A percentile compares a stretch with the other conserved stretches of the same genome.
Evolutionary conservation across 2,329 filamentous ascomycete species (phyloP).

Genomic region (Lasiodiplodia theobromae): DNA sequence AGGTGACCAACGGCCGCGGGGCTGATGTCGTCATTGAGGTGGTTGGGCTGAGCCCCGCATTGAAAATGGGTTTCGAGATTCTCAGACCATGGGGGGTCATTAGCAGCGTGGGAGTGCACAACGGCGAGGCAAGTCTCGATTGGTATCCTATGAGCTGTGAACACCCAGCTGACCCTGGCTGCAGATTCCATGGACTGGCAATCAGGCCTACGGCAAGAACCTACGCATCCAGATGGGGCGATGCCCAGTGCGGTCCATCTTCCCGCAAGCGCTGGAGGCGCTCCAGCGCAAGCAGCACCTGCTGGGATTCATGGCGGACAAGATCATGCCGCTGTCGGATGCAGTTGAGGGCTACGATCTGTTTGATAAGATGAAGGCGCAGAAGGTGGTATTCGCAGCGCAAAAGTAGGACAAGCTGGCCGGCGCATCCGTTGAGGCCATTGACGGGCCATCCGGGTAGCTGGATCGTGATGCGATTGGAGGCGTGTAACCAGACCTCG

Average conservation of each 20-base stretch:
- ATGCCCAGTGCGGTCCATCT: constrained; percentile 59
- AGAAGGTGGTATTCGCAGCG: constrained; percentile 61
- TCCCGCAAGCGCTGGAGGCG: constrained; percentile 54
- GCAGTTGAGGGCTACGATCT: constrained; percentile 60
- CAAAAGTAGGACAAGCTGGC: constrained; percentile 39
- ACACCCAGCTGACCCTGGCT: not conserved
- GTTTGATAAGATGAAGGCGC: constrained; percentile 61
- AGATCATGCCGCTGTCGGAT: constrained; percentile 58
- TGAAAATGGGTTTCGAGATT: constrained; percentile 57
- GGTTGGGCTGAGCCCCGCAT: constrained; percentile 56
- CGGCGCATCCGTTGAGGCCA: constrained; percentile 15
- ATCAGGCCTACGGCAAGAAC: constrained; percentile 60
- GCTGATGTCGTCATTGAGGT: constrained; percentile 79
- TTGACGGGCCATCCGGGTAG: constrained; percentile 19
- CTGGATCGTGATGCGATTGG: constrained; percentile 27
- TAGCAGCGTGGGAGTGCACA: constrained; percentile 58
- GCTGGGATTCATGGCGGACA: constrained; percentile 61
- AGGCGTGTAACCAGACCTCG: constrained; percentile 24
- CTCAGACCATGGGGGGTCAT: constrained; percentile 59
- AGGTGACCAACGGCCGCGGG: constrained; percentile 79
- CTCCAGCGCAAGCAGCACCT: constrained; percentile 58
- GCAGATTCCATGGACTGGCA: constrained; percentile 55
- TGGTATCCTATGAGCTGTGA: not conserved
- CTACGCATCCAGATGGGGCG: constrained; percentile 58
- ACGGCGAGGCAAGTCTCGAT: constrained; percentile 43